phyloP scores from a whole-genome alignment of 768 basidiomycete species.

The Pulveroboletus sp. region DNA sequence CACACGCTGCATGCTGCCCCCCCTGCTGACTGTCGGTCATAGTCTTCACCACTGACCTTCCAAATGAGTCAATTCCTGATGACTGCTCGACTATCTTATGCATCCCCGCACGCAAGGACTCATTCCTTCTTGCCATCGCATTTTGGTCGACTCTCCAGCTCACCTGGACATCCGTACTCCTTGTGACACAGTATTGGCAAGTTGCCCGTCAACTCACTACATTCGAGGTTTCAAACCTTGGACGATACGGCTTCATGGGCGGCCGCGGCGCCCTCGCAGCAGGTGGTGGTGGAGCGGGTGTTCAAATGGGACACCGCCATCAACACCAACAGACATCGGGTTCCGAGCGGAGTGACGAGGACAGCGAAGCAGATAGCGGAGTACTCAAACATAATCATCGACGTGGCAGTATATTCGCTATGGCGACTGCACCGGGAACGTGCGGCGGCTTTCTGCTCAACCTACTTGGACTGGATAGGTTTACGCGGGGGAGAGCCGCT shows the following conservation, averaged over 20 bases:
- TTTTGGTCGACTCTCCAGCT: conserved; percentile 90
- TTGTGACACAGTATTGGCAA: conserved; percentile 87
- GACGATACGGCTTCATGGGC: conserved; percentile 96
- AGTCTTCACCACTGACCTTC: conserved; percentile 53
- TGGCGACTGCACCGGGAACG: conserved; percentile 29
- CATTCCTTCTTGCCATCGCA: conserved; percentile 80
- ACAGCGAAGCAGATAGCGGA: conserved; percentile 31
- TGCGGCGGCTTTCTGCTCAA: conserved; percentile 71
- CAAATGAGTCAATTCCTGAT: background rate
- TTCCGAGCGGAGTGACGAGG: conserved; percentile 47
- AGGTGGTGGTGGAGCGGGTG: conserved; percentile 46
- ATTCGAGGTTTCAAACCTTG: conserved; percentile 90
- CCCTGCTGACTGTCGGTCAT: background rate
- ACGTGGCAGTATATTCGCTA: conserved; percentile 35
- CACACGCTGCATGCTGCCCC: background rate
- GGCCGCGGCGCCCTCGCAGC: conserved; percentile 72
- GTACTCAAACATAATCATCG: conserved; percentile 43
- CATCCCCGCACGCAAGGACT: conserved; percentile 61
- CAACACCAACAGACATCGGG: conserved; percentile 21
- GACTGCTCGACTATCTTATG: conserved; percentile 49
- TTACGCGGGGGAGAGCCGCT: conserved; percentile 86
- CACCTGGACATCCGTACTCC: conserved; percentile 88
- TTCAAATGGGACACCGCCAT: conserved; percentile 80
- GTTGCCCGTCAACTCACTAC: conserved; percentile 93
- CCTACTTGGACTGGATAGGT: conserved; percentile 88